Base-by-base conservation (phyloP, 2,329 filamentous ascomycete species). In the Monilinia polystroma region DNA sequence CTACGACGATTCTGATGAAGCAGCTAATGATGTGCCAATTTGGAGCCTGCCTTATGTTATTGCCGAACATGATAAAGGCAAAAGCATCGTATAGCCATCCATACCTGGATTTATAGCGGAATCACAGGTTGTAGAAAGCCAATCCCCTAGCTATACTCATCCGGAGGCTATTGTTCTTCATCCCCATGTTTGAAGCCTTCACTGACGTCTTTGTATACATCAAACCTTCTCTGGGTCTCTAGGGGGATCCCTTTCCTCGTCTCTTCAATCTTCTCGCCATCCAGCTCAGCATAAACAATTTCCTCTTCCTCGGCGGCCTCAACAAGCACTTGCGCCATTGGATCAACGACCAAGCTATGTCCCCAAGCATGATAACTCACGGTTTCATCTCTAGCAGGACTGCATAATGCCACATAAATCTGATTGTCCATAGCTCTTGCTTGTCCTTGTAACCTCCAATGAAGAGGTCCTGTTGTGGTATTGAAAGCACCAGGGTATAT, bases 401-500 rank as follows among this genome's bases (percentile, higher is more conserved):
- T 95, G 80, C 95, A 99, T 77, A 99, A 80, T 45, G 88, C 95
- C 16, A 98, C 93, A 78, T 96, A 98, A 12, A 96, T 81, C 82
- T 99, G 93, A 77, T 98, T 98, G 76, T 99, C 94, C 73, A 96
- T 84, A 6, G 94, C 95, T 69, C 95, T 83, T 18, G 90, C 93
- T 71, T 91, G 85, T 0, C 89, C 94, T 74, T 91, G 86, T 71
- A 99, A 80, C 67, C 88, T 85, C 95, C 95, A 99, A 79, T 99
- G 95, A 77, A 98, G 79, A 7, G 91, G 89, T 0, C 95, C 95
- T 0, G 95, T 99, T 0, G 93, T 97, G 68, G 91, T 83, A 79
- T 98, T 99, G 83, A 99, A 99, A 0, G 95, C 95, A n/a, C 93
- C 95, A 0, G 95, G 95, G 78, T 97, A 98, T 23, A 98, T 77